phyloP scores from a whole-genome alignment of 2,329 filamentous ascomycete genomes.

The Ceratocystis alfenasii region DNA sequence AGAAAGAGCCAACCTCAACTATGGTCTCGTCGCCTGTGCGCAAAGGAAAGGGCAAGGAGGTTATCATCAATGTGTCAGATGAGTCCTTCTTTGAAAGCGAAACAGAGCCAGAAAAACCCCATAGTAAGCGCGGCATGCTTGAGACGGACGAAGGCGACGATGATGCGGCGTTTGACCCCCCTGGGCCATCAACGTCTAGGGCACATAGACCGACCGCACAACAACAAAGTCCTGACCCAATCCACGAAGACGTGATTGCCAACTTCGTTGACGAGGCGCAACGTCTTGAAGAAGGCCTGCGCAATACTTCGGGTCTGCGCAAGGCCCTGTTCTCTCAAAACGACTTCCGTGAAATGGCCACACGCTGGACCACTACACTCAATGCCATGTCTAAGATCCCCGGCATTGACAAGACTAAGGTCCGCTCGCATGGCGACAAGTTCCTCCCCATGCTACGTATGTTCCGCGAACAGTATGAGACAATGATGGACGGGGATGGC shows the following conservation, averaged over 20 bases:
- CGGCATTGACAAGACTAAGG: constrained; percentile 50
- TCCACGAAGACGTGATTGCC: constrained; percentile 52
- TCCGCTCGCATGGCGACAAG: constrained; percentile 46
- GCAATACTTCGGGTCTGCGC: constrained; percentile 46
- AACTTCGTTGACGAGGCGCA: constrained; percentile 54
- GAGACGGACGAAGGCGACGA: constrained; percentile 30
- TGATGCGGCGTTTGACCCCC: constrained; percentile 39
- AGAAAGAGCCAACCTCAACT: constrained; percentile 32
- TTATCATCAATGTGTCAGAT: constrained; percentile 23
- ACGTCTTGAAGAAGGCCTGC: constrained; percentile 46
- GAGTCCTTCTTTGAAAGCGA: constrained; percentile 18
- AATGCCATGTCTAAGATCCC: constrained; percentile 52
- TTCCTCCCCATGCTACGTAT: constrained; percentile 48
- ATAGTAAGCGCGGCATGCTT: neutral
- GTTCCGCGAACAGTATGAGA: constrained; percentile 37
- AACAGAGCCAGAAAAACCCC: neutral
- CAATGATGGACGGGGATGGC: constrained; percentile 34
- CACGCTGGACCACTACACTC: constrained; percentile 51
- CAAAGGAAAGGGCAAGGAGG: constrained; percentile 24
- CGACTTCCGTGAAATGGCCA: constrained; percentile 60
- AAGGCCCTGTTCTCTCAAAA: constrained; percentile 55
- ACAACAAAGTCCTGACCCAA: constrained; percentile 35
- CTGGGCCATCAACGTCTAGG: constrained; percentile 24
- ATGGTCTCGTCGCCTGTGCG: constrained; percentile 43
- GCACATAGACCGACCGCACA: constrained; percentile 28